Base-by-base conservation (phyloP, 2,329 filamentous ascomycete genomes). In the Xylaria sp. region DNA sequence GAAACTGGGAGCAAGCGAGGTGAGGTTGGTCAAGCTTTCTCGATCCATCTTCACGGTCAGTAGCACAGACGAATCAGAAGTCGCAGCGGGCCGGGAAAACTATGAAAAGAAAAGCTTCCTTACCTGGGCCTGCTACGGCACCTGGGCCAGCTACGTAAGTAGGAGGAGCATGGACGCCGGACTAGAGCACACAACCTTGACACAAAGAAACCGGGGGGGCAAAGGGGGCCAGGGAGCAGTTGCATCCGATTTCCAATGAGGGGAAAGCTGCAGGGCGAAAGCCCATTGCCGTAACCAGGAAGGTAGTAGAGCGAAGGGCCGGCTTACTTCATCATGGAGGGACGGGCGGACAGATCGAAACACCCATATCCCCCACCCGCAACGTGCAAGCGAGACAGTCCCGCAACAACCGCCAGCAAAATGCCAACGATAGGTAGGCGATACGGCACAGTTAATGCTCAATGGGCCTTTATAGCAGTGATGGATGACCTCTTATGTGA, bases 51-150 rank as follows among this genome's bases (percentile, higher is more conserved):
- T 62, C 54, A 61, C 57, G 46, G 56, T 51, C 7, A 59, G 65
- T 63, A 63, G 62, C 54, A 64, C 61, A 50, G 55, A 54, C 66
- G 64, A 68, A 68, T 68, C 64, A 67, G 64, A 61, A 48, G 55
- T 48, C 8, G 37, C 55, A 40, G 49, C 61, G 63, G 63, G 49
- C 54, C 64, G 63, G 65, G 65, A 66, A 65, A 67, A 67, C 59
- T 65, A 63, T 63, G 42, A 48, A 40, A 44, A 48, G 54, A 37
- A 52, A 55, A 62, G 54, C 57, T 60, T 53, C 52, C 50, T 49
- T 54, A 45, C 54, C 6, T 4, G 29, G 3, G 29, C 29, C 4
- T n/a, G n/a, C n/a, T n/a, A n/a, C n/a, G n/a, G n/a, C n/a, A n/a
- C n/a, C n/a, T n/a, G n/a, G n/a, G n/a, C n/a, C n/a, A n/a, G n/a